Conservation (phyloP, 1,139 yeast species). For the Suhomyces ambrosiae region DNA sequence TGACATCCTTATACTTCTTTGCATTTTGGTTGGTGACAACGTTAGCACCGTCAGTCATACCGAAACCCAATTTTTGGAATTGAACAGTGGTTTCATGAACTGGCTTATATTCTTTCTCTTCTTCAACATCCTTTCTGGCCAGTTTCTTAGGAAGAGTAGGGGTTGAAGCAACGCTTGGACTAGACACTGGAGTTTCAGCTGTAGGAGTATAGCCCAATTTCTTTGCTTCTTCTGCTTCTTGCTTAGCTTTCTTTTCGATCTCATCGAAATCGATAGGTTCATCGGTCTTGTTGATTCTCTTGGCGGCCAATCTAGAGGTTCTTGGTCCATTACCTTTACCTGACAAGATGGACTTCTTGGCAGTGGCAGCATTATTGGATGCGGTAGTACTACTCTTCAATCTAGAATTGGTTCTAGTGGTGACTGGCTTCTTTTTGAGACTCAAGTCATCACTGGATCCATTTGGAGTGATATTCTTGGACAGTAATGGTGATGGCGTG, state of each 20-base stretch:
- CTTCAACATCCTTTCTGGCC: conserved; percentile 5
- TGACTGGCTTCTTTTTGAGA: conserved; percentile 24
- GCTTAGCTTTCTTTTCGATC: conserved; percentile 82
- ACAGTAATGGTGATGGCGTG: conserved; percentile 58
- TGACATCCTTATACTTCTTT: conserved; percentile 50
- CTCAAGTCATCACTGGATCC: conserved; percentile 42
- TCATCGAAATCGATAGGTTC: conserved; percentile 89
- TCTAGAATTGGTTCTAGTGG: conserved; percentile 29
- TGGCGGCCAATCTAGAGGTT: conserved; percentile 58
- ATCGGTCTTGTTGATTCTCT: conserved; percentile 47
- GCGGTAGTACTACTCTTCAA: conserved; percentile 23
- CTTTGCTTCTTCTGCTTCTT: conserved; percentile 75
- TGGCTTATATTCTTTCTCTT: conserved; percentile 12
- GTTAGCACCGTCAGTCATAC: conserved; percentile 63
- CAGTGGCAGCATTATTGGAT: conserved; percentile 25
- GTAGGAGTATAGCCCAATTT: conserved; percentile 72
- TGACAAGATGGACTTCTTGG: conserved; percentile 44
- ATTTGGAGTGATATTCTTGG: conserved; percentile 52
- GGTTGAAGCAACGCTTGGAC: conserved; percentile 9
- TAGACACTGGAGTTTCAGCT: conserved; percentile 10
- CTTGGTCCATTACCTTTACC: conserved; percentile 51
- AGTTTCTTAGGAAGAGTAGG: conserved; percentile 13
- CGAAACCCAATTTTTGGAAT: conserved; percentile 81
- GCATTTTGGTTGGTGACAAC: conserved; percentile 34
- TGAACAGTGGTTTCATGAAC: conserved; percentile 67